Base-by-base conservation (phyloP, 352 stramenopile genomes). In the Pythium myriotylum region DNA sequence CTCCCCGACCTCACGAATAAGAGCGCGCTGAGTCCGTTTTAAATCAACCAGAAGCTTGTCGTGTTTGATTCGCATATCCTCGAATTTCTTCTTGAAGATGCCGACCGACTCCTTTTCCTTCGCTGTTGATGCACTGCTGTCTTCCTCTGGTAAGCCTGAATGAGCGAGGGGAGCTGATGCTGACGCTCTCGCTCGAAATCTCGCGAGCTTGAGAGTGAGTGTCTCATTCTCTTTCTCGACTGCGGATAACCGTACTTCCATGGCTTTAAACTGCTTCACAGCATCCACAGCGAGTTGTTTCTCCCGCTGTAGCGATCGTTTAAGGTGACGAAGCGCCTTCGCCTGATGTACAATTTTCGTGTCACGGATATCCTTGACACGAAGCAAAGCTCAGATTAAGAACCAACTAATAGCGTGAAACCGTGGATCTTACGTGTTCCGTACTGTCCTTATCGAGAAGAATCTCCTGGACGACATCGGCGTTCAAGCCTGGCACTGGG, bases 341-440 rank as follows among this genome's bases (percentile, higher is more conserved):
- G 84, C 84, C 40, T 91, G 82, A 27, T 91, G 80, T 4, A 93
- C 75, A 49, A 93, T 93, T 67, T 93, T 92, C 12, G 75, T 59
- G 43, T 94, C 78, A 7, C 82, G 80, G 52, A 91, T 67, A 59
- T 93, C 80, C 81, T 93, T 56, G n/a, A 66, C 9, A 16, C 54
- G 10, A 20, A 54, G 40, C 52, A 16, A 39, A 20, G 50, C 13
- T 13, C 19, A 2, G 46, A 32, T 60, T 35, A 35, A 10, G 5
- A 35, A 10, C 5, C 10, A 10, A 35, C 10, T 35, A 10, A 35
- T 35, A 10, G 5, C 10, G 5, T 10, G 29, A 35, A 10, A 35
- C 5, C 10, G 29, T 10, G 10, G 10, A 10, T 54, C 65, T 35
- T 67, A 91, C 84, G 57, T 91, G 81, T 12, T 89, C 81, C 0